A percentile compares a stretch with the other conserved stretches of the same genome.
Evolutionary conservation across 2,329 filamentous ascomycete species (phyloP).

Genomic region (Mycosphaerelloides madeirae): DNA sequence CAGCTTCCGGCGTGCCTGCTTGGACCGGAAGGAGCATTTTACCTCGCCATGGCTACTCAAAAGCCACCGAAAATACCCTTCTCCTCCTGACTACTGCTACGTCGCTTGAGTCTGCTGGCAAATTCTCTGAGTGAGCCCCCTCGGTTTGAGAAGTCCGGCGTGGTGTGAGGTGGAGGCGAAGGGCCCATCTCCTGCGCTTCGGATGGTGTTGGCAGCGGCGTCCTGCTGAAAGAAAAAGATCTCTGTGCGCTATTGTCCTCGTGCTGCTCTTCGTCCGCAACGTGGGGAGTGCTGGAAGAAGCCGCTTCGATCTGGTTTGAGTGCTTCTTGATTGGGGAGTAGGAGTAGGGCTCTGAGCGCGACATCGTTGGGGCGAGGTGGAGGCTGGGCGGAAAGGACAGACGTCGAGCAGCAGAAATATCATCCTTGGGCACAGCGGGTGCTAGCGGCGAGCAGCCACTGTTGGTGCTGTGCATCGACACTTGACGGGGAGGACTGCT

Average conservation of each 20-base stretch:
- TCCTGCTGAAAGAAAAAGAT: no score
- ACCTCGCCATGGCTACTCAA: not conserved
- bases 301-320: not conserved
- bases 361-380: slow-evolving; percentile 5
- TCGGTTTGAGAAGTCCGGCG: no score
- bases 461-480: no score
- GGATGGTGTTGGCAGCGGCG: no score
- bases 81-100: slow-evolving; percentile 1
- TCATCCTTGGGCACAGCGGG: slow-evolving; percentile 2
- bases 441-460: not conserved
- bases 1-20: no score
- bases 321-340: slow-evolving; percentile 9
- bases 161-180: no score
- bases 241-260: no score
- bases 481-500: not conserved
- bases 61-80: not conserved
- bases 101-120: not conserved
- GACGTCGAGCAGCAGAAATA: slow-evolving; percentile 4
- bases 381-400: slow-evolving; percentile 13
- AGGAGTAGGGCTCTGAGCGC: not conserved
- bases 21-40: no score
- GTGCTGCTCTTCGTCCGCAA: no score
- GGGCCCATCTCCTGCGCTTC: no score
- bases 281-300: no score
- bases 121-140: not conserved